Conservation (phyloP, 2,329 filamentous ascomycete species). For the Calonectria hawksworthii region DNA sequence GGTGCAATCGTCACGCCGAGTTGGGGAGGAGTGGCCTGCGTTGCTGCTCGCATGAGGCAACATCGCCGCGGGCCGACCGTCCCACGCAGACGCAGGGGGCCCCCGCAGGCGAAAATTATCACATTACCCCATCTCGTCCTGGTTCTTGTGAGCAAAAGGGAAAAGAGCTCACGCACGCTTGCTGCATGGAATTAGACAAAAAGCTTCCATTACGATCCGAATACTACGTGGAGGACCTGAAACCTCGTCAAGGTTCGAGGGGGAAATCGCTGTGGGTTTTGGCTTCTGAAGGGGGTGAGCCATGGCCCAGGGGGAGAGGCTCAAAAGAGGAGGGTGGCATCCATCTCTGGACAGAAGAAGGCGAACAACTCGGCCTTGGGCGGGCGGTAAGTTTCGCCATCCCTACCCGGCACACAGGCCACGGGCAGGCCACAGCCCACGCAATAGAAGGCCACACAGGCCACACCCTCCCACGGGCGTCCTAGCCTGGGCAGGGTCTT, state of each 20-base stretch:
- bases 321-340: constrained; percentile 1
- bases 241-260: constrained; percentile 5
- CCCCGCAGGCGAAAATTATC: not conserved
- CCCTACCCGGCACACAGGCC: not conserved
- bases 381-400: not conserved
- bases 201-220: constrained; percentile 14
- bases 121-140: not conserved
- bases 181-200: not conserved
- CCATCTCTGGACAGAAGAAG: not conserved
- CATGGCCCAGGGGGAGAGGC: not conserved
- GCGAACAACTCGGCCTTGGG: not conserved
- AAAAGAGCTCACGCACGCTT: not conserved
- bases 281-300: too few species aligned
- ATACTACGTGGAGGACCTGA: constrained; percentile 3
- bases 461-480: not conserved
- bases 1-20: not conserved
- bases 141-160: not conserved
- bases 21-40: not conserved
- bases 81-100: not conserved
- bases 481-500: not conserved
- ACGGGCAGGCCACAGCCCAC: not conserved
- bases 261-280: not conserved
- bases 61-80: not conserved
- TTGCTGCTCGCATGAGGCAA: not conserved
- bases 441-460: too few species aligned